A percentile compares a stretch with the other conserved stretches of the same genome.
These are phyloP conservation scores for Naganishia kalamii DNA, from an alignment of 768 basidiomycete species.

Conservation along the genomic window DNA sequence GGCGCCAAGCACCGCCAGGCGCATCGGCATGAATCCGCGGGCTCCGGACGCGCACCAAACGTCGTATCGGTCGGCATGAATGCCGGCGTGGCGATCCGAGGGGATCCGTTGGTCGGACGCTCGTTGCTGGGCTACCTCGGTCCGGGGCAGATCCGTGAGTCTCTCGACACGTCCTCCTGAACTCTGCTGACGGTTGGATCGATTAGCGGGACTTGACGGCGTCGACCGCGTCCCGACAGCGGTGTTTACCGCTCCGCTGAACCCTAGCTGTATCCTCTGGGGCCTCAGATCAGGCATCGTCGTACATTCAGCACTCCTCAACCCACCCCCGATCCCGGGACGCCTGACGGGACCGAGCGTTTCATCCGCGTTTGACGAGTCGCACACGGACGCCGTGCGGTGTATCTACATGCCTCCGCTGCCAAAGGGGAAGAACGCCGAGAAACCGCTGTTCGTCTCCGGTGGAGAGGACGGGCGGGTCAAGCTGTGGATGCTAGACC, in stretches of 20 bases:
- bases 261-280: slow-evolving; percentile 34
- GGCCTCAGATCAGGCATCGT: slow-evolving; percentile 31
- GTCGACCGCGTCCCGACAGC: slow-evolving; percentile 26
- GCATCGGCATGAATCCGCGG: slow-evolving; percentile 6
- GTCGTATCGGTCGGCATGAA: slow-evolving; percentile 35
- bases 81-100: slow-evolving; percentile 31
- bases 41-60: slow-evolving; percentile 25
- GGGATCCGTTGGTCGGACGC: slow-evolving; percentile 39
- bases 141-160: slow-evolving; percentile 30
- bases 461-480: slow-evolving; percentile 37
- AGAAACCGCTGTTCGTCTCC: slow-evolving; percentile 26
- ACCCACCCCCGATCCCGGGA: slow-evolving; percentile 28
- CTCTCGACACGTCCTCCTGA: slow-evolving; percentile 2
- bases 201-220: slow-evolving; percentile 11
- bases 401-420: slow-evolving; percentile 32
- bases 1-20: slow-evolving; percentile 18
- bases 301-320: slow-evolving; percentile 35
- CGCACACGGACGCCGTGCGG: slow-evolving; percentile 30
- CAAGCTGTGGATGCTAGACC: slow-evolving; percentile 35
- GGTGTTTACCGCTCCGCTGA: slow-evolving; percentile 25
- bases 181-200: not conserved
- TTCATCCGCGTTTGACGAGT: slow-evolving; percentile 18
- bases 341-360: slow-evolving; percentile 34
- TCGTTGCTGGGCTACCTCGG: slow-evolving; percentile 41
- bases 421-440: not conserved